A percentile compares a stretch with the other conserved stretches of the same genome.
Evolutionary conservation across 768 basidiomycete species (phyloP).

Genomic region (Pulveroboletus sp.): DNA sequence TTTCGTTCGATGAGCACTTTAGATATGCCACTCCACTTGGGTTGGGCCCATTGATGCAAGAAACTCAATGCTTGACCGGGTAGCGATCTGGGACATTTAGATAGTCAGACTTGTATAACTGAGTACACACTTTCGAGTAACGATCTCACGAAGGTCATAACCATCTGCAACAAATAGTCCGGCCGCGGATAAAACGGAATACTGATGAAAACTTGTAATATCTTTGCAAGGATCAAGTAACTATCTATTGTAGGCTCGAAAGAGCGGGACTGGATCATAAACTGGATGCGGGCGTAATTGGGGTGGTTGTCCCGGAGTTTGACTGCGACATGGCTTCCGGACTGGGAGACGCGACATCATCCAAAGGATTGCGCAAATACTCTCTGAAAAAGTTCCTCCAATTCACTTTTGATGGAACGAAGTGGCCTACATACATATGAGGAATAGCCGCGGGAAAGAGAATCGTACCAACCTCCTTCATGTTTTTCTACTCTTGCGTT

Average conservation of each 20-base stretch:
- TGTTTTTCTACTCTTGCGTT: conserved; percentile 69
- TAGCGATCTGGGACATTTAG: no score
- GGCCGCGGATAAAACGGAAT: no score
- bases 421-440: conserved; percentile 55
- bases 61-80: no score
- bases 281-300: conserved; percentile 22
- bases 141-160: no score
- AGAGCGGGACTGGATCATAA: neutral
- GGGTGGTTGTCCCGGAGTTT: conserved; percentile 47
- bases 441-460: neutral
- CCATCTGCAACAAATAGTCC: no score
- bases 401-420: conserved; percentile 70
- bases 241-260: conserved; percentile 8
- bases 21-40: no score
- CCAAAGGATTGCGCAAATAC: conserved; percentile 55
- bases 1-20: no score
- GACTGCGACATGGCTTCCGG: conserved; percentile 32
- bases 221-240: neutral
- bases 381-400: conserved; percentile 75
- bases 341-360: conserved; percentile 44
- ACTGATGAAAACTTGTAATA: no score
- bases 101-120: no score
- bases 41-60: no score
- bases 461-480: conserved; percentile 61
- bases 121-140: no score